Conservation (phyloP, 2,329 filamentous ascomycete species). For the Sporothrix curviconia region DNA sequence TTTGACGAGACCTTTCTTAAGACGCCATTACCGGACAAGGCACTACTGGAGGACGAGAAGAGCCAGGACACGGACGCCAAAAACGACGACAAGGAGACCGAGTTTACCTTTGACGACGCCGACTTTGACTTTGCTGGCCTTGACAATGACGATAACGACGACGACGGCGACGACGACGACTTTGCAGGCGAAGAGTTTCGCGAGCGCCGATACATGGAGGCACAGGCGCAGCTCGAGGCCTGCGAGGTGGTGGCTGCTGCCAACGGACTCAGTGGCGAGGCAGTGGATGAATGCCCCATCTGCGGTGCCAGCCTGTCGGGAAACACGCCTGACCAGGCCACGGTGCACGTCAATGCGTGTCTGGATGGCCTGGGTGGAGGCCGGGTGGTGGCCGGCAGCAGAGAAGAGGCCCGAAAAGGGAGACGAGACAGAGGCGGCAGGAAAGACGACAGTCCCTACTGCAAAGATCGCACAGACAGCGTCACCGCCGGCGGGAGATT, state of each 20-base stretch:
- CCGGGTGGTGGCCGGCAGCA: background rate
- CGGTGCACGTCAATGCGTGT: slow-evolving; percentile 85
- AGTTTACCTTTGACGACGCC: slow-evolving; percentile 23
- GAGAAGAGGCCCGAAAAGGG: background rate
- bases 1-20: slow-evolving; percentile 12
- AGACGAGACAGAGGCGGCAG: background rate
- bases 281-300: slow-evolving; percentile 60
- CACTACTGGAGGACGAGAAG: background rate
- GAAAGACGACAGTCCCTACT: background rate
- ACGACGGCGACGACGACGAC: slow-evolving; percentile 43
- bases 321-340: slow-evolving; percentile 59
- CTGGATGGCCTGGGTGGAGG: slow-evolving; percentile 55
- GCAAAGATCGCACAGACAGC: too few species aligned
- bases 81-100: slow-evolving; percentile 22
- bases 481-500: too few species aligned
- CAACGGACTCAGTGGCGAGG: slow-evolving; percentile 29
- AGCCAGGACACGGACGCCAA: background rate
- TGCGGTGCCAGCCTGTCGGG: slow-evolving; percentile 61
- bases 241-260: slow-evolving; percentile 44
- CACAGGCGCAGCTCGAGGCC: slow-evolving; percentile 62
- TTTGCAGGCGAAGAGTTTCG: slow-evolving; percentile 40
- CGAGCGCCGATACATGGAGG: slow-evolving; percentile 65
- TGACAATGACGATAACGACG: slow-evolving; percentile 28
- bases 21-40: too few species aligned
- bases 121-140: slow-evolving; percentile 43